Evolutionary conservation across 2,329 filamentous ascomycete genomes (phyloP), one percentile per base, ranked within the genome.

Genomic region (Penicillium olsonii): DNA sequence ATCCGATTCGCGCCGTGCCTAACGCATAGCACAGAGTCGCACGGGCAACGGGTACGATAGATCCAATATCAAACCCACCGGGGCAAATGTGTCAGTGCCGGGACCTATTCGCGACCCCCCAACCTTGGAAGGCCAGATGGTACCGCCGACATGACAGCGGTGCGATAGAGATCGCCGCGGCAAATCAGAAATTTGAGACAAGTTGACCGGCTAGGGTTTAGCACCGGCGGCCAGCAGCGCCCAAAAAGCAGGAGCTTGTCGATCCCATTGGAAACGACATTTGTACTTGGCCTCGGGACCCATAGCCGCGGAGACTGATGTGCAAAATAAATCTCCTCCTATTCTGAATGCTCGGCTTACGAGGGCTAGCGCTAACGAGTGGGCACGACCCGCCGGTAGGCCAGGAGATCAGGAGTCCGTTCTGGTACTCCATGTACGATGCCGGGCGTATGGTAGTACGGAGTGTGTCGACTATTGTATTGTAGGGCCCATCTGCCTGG

Each of bases 281-380:
- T 33, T 22, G 33, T 19, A 44, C 42, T 18, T 19, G 33, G 29
- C 29, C 37, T 22, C 35, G 33, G 29, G 46, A 42, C 20, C 20
- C 20, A 34, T 37, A 42, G 44, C 37, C 18, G 42, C 22, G 34
- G 24, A 17, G 18, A 24, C 26, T 48, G 54, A 51, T 57, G 52
- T 54, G 54, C 52, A 46, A 22, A 42, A 33, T 37, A 37, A 49
- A 54, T 56, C 34, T 29, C 20, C 31, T 51, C 45, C 26, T 43
- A 31, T 34, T 46, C n/a, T n/a, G 4, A 31, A 6, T 14, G 29
- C 29, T 31, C 29, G 29, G 29, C 17, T 37, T 43, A 22, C 26
- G 11, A 29, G 22, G 37, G 4, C 12, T 14, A 34, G 42, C 44
- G 45, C 41, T 55, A 50, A 27, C 19, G 35, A 45, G 43, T 43